Evolutionary conservation across 1,139 yeast genomes (phyloP).

Genomic region (Geotrichum carabidarum): DNA sequence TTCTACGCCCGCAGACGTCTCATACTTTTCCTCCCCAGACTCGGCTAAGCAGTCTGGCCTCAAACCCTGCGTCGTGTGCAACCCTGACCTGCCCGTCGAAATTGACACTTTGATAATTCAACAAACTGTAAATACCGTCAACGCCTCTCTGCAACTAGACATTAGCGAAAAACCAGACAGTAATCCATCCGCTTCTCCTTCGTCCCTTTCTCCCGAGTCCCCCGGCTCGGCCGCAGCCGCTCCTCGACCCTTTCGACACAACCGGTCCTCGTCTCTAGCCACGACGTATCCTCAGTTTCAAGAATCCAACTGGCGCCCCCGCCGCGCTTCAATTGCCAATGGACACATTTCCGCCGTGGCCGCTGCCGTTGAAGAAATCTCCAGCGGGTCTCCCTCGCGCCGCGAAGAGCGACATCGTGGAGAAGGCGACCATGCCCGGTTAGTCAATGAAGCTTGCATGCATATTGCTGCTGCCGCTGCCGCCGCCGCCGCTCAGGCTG

Average conservation of each 20-base stretch:
- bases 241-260: constrained; percentile 19
- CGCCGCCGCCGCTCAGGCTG: constrained; percentile 43
- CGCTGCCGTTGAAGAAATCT: constrained; percentile 29
- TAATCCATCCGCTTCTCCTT: background rate
- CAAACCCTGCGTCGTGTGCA: constrained; percentile 51
- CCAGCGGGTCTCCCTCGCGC: background rate
- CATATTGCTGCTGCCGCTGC: constrained; percentile 82
- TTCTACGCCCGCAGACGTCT: constrained; percentile 3
- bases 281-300: constrained; percentile 17
- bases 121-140: background rate
- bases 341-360: constrained; percentile 32
- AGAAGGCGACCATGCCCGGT: constrained; percentile 54
- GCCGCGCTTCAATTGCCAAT: constrained; percentile 33
- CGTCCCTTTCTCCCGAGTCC: constrained; percentile 1
- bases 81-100: constrained; percentile 35
- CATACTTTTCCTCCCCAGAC: constrained; percentile 6
- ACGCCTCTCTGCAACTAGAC: constrained; percentile 1
- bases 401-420: constrained; percentile 21
- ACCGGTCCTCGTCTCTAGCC: constrained; percentile 23
- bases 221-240: constrained; percentile 25
- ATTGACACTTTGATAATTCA: constrained; percentile 36
- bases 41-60: constrained; percentile 46
- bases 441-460: constrained; percentile 76
- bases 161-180: background rate
- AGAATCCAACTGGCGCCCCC: constrained; percentile 26